These are phyloP conservation scores for Barnettozyma sp. DNA, from an alignment of 805 yeast genomes.

Conservation along the genomic window DNA sequence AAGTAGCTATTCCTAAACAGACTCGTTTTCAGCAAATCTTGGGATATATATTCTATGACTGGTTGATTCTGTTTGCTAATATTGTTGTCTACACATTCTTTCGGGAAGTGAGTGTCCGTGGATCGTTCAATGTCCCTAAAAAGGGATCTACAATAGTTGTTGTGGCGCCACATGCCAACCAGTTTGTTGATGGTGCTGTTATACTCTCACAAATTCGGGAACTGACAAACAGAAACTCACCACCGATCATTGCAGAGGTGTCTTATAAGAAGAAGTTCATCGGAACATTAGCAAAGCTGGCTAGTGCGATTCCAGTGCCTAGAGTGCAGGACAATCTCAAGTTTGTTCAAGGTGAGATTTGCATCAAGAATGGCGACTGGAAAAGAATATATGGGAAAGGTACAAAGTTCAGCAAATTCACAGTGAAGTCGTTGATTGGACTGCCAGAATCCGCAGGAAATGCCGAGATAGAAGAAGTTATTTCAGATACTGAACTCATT, in stretches of 20 bases:
- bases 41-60: conserved; percentile 14
- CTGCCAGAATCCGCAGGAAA: conserved; percentile 76
- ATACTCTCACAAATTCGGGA: conserved; percentile 69
- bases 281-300: conserved; percentile 67
- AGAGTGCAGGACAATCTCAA: conserved; percentile 81
- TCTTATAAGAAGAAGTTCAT: conserved; percentile 59
- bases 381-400: conserved; percentile 51
- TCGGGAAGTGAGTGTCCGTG: conserved; percentile 67
- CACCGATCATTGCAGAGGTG: conserved; percentile 77
- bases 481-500: conserved; percentile 63
- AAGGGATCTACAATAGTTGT: conserved; percentile 68
- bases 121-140: conserved; percentile 56
- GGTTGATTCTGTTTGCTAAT: conserved; percentile 18
- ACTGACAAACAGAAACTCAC: conserved; percentile 56
- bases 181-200: conserved; percentile 75
- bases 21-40: background rate
- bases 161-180: conserved; percentile 83
- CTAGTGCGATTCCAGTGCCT: conserved; percentile 80
- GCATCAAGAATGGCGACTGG: conserved; percentile 41
- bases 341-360: conserved; percentile 62
- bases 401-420: conserved; percentile 59
- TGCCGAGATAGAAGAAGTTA: conserved; percentile 57
- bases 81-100: conserved; percentile 41
- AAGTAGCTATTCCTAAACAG: background rate
- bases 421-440: conserved; percentile 58